Conservation (phyloP, 305 asterid genomes). For the Fraxinus albicans region DNA sequence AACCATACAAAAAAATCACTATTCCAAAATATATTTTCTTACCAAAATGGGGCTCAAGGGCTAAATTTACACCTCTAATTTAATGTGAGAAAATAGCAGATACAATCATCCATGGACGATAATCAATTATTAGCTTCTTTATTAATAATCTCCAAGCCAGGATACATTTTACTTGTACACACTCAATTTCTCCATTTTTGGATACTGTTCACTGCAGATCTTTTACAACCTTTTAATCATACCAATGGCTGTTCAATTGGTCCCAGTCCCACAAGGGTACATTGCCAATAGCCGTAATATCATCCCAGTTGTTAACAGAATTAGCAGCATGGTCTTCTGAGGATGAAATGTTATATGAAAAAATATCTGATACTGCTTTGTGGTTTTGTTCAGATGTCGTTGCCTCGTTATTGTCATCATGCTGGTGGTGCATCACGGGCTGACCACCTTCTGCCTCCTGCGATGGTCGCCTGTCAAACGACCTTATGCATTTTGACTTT, state of each 20-base stretch:
- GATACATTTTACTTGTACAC: not conserved
- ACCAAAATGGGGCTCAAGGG: too few species aligned
- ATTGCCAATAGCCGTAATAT: not conserved
- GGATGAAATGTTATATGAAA: slow-evolving; percentile 8
- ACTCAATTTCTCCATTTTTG: not conserved
- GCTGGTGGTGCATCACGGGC: not conserved
- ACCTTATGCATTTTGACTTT: slow-evolving; percentile 27
- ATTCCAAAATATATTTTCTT: too few species aligned
- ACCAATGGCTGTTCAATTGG: slow-evolving; percentile 8
- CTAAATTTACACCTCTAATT: too few species aligned
- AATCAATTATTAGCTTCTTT: too few species aligned
- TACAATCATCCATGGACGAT: too few species aligned
- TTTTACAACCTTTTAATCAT: not conserved
- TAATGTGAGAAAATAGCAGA: too few species aligned
- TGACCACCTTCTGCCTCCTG: not conserved
- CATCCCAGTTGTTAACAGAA: not conserved
- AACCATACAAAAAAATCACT: too few species aligned
- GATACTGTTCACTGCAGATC: not conserved
- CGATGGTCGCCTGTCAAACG: slow-evolving; percentile 42
- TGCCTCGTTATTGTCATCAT: not conserved
- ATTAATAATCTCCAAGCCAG: not conserved
- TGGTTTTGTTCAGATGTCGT: not conserved
- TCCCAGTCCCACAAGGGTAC: slow-evolving; percentile 36
- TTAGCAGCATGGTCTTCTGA: slow-evolving; percentile 22
- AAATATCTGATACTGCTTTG: not conserved